phyloP scores from a whole-genome alignment of 139 green algal species.

The Ostreobium quekettii region DNA sequence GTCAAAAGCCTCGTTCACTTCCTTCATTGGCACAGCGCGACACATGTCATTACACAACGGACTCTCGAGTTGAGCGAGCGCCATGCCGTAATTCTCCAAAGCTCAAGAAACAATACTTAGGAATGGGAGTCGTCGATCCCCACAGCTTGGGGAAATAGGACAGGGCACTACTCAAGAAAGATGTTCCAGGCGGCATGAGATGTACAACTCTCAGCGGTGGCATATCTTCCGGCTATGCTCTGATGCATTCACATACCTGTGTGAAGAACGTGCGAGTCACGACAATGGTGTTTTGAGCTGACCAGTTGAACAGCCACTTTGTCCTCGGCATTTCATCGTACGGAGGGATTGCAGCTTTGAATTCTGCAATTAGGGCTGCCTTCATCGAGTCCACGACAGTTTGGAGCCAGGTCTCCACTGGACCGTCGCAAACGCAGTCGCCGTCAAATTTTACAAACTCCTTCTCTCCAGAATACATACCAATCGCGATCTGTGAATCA shows the following conservation, averaged over 20 bases:
- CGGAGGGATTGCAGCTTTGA: constrained; percentile 59
- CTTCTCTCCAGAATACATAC: constrained; percentile 72
- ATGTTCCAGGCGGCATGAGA: no score
- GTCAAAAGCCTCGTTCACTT: constrained; percentile 82
- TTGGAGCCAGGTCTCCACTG: constrained; percentile 74
- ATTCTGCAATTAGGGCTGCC: constrained; percentile 57
- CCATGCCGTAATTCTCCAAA: no score
- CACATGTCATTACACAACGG: no score
- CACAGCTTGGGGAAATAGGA: no score
- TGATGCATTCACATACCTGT: constrained; percentile 24
- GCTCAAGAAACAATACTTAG: no score
- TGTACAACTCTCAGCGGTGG: no score
- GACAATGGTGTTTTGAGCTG: constrained; percentile 73
- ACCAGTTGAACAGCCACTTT: constrained; percentile 80
- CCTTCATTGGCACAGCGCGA: constrained; percentile 20
- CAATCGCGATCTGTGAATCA: constrained; percentile 63
- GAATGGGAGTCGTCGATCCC: no score
- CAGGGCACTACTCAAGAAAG: no score
- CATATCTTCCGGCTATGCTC: neutral
- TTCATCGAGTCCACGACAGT: constrained; percentile 77
- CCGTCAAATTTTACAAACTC: constrained; percentile 76
- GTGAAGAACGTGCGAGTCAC: constrained; percentile 86
- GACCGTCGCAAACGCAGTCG: constrained; percentile 63
- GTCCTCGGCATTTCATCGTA: constrained; percentile 82
- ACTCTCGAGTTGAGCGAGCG: no score